Base-by-base conservation (phyloP, 495 filamentous ascomycete genomes). In the Penicillium lagena region DNA sequence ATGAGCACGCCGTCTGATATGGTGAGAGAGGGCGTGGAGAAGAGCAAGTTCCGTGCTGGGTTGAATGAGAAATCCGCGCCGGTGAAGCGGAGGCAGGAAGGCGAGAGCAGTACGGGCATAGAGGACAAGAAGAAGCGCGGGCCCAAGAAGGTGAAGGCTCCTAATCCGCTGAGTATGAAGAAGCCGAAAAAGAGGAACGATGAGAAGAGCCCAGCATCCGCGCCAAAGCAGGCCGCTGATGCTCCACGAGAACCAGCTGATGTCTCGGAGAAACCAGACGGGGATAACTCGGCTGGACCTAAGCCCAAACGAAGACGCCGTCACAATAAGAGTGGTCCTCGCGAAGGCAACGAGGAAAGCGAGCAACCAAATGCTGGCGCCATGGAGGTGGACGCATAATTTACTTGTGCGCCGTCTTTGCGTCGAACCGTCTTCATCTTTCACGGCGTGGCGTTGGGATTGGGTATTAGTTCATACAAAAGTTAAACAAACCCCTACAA, bases 101-200 rank as follows among this genome's bases (percentile, higher is more conserved):
- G 47, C 12, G 58, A 59, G 7, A 51, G 42, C 15, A 47, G 57
- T 33, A 52, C 54, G 22, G 52, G 38, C 40, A 84, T 81, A 49
- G 49, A 32, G 37, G 33, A 31, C 56, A 67, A 54, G 67, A 69
- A 73, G 53, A 82, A 79, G 63, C 83, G 80, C 57, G 86, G 77
- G 53, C 69, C 73, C 48, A 85, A 79, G 47, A 90, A 90, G 13
- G 75, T 70, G 0, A 96, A 91, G 64, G 83, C 74, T 7, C 89
- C 91, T 8, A 98, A 98, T 71, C 93, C 93, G 9, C 70, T 97
- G 50, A 82, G 89, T 47, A 68, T 95, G 51, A 94, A 88, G 75
- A 98, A 96, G 69, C 62, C 81, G 42, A 89, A 86, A 71, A 83
- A 74, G 57, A 58, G 47, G 47, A 41, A 12, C 7, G 45, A 45